phyloP scores from a whole-genome alignment of 2,329 filamentous ascomycete species.

The Botrytis deweyae region DNA sequence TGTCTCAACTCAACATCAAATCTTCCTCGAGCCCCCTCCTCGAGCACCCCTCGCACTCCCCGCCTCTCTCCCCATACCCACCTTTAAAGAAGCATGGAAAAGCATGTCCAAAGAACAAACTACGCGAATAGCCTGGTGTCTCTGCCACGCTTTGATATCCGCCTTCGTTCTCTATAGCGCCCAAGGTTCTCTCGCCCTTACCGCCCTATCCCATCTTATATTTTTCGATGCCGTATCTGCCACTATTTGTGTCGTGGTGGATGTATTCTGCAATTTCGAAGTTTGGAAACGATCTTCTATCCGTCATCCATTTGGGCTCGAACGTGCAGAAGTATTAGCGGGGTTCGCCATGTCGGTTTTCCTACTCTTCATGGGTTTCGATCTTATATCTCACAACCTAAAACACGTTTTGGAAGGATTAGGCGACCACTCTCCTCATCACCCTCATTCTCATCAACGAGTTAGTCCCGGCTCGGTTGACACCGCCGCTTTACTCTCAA shows the following conservation, averaged over 20 bases:
- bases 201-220: slow-evolving; percentile 86
- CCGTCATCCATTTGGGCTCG: slow-evolving; percentile 88
- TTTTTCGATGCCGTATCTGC: slow-evolving; percentile 95
- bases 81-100: slow-evolving; percentile 78
- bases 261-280: slow-evolving; percentile 94
- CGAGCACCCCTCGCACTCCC: slow-evolving; percentile 85
- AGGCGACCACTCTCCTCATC: slow-evolving; percentile 71
- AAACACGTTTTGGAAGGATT: slow-evolving; percentile 83
- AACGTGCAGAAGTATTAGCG: slow-evolving; percentile 88
- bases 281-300: slow-evolving; percentile 94
- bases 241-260: slow-evolving; percentile 85
- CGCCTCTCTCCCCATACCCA: slow-evolving; percentile 88
- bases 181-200: slow-evolving; percentile 84
- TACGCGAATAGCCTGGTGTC: slow-evolving; percentile 80
- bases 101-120: slow-evolving; percentile 90
- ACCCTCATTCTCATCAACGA: slow-evolving; percentile 63
- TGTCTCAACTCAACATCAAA: slow-evolving; percentile 83
- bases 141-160: slow-evolving; percentile 82
- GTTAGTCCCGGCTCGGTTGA: slow-evolving; percentile 78
- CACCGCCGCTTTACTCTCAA: slow-evolving; percentile 75
- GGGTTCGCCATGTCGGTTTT: slow-evolving; percentile 96
- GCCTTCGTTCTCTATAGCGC: slow-evolving; percentile 83
- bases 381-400: slow-evolving; percentile 88
- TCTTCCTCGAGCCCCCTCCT: slow-evolving; percentile 88
- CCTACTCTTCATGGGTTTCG: slow-evolving; percentile 94